These are phyloP conservation scores for Neoarthrinium moseri DNA, from an alignment of 2,329 filamentous ascomycete species.

Conservation along the genomic window DNA sequence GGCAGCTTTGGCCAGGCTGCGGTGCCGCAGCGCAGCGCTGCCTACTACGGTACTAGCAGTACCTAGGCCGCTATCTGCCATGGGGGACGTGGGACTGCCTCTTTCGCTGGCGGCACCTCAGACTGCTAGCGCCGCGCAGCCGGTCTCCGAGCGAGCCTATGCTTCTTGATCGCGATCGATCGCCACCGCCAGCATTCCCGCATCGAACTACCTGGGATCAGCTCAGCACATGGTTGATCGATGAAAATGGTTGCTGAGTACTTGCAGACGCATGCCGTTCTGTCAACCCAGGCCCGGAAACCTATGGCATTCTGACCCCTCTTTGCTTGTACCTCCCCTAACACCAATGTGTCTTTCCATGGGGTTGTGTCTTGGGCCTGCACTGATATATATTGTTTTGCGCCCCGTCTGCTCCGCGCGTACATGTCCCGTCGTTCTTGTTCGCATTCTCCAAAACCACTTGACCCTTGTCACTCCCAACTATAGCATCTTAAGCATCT, in stretches of 20 bases:
- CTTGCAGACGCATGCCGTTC: slow-evolving; percentile 6
- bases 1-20: no score
- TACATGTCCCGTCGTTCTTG: not conserved
- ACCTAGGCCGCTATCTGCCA: no score
- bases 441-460: not conserved
- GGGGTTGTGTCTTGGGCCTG: not conserved
- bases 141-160: no score
- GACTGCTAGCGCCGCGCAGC: no score
- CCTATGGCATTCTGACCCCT: not conserved
- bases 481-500: no score
- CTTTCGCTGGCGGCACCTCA: no score
- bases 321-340: slow-evolving; percentile 4
- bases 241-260: slow-evolving; percentile 7
- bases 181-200: not conserved
- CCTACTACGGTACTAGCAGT: no score
- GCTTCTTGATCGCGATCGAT: slow-evolving; percentile 4
- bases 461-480: no score
- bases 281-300: not conserved
- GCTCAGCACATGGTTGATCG: not conserved
- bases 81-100: no score
- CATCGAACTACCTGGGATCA: not conserved
- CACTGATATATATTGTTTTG: not conserved
- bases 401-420: no score
- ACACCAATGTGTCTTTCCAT: not conserved
- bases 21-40: no score